These are phyloP conservation scores for Gillenia trifoliata DNA, from an alignment of 306 rosid species.

Conservation along the genomic window DNA sequence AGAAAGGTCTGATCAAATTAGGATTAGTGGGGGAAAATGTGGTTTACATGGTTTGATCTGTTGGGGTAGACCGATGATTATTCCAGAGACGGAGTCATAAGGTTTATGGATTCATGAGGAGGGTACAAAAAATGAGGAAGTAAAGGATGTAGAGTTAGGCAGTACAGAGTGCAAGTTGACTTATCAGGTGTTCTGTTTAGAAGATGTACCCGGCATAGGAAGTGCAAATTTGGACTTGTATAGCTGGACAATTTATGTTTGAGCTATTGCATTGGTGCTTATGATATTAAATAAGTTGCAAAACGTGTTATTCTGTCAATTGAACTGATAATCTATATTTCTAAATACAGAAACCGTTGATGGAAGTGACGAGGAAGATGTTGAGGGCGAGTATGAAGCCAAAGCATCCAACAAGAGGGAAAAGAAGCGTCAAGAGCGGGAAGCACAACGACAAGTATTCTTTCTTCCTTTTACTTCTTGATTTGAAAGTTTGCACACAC, in stretches of 20 bases:
- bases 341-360: conserved; percentile 50
- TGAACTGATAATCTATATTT: conserved; percentile 1
- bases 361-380: conserved; percentile 73
- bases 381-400: conserved; percentile 53
- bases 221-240: background rate
- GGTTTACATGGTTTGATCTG: background rate
- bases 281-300: background rate
- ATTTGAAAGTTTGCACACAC: background rate
- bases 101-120: background rate
- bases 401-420: conserved; percentile 65
- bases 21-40: background rate
- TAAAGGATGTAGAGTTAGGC: background rate
- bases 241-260: background rate
- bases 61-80: background rate
- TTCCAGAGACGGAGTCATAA: background rate
- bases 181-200: background rate
- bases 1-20: background rate
- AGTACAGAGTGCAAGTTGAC: background rate
- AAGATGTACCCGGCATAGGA: background rate
- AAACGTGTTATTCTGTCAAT: conserved; percentile 3
- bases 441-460: conserved; percentile 75
- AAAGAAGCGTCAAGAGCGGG: conserved; percentile 84
- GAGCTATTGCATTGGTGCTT: background rate
- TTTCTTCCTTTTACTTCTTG: background rate
- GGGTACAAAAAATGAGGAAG: background rate